Conservation (phyloP, 805 yeast species). For the Candida silvicultrix region DNA sequence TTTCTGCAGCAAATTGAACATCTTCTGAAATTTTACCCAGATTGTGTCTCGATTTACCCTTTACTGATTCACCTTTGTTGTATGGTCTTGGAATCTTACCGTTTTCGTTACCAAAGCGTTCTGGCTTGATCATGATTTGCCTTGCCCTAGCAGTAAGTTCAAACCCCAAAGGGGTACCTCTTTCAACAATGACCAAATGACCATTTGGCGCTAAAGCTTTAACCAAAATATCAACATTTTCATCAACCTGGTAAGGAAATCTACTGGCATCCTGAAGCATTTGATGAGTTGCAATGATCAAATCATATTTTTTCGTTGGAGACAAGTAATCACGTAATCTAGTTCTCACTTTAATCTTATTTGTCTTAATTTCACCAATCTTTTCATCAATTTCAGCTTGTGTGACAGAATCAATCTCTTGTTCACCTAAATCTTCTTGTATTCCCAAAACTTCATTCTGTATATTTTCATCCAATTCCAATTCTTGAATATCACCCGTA, state of each 20-base stretch:
- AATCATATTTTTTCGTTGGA: slow-evolving; percentile 50
- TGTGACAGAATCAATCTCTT: slow-evolving; percentile 12
- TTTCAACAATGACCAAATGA: slow-evolving; percentile 68
- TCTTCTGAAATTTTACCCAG: slow-evolving; percentile 18
- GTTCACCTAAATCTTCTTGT: slow-evolving; percentile 10
- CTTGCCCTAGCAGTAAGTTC: slow-evolving; percentile 88
- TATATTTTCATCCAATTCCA: slow-evolving; percentile 9
- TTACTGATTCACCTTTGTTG: slow-evolving; percentile 39
- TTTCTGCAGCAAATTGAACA: slow-evolving; percentile 24
- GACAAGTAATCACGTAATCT: slow-evolving; percentile 49
- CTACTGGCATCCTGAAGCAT: slow-evolving; percentile 50
- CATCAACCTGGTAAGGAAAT: slow-evolving; percentile 73
- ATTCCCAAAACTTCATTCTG: slow-evolving; percentile 8
- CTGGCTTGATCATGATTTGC: slow-evolving; percentile 86
- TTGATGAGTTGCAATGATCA: slow-evolving; percentile 80
- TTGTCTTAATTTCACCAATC: slow-evolving; percentile 50
- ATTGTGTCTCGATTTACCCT: slow-evolving; percentile 15
- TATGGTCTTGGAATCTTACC: slow-evolving; percentile 71
- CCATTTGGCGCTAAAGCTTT: slow-evolving; percentile 72
- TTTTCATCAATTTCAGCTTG: slow-evolving; percentile 25
- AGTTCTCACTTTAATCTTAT: slow-evolving; percentile 47
- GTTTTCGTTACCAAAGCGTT: slow-evolving; percentile 43
- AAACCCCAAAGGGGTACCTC: slow-evolving; percentile 88
- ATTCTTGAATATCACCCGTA: slow-evolving; percentile 19
- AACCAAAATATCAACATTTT: slow-evolving; percentile 51